Conservation (phyloP, 2,329 filamentous ascomycete species). For the Cladosporium austrohemisphaericum region DNA sequence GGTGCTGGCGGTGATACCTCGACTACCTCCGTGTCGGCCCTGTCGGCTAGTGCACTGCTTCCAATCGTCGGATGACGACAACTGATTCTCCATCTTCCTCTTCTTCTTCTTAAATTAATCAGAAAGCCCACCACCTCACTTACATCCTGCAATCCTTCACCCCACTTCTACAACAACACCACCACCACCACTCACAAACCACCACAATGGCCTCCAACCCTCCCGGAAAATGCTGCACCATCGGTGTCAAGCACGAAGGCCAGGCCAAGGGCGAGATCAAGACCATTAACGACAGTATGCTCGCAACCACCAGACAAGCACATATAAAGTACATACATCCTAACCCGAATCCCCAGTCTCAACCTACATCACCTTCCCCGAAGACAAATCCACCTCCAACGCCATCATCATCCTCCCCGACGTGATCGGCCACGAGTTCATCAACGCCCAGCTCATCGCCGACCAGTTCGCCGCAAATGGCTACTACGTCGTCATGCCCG, state of each 20-base stretch:
- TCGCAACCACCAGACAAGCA: too few species aligned
- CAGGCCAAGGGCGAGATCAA: conserved; percentile 33
- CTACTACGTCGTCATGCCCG: conserved; percentile 65
- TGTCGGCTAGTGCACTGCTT: not conserved
- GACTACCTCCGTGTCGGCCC: too few species aligned
- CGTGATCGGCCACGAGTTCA: conserved; percentile 55
- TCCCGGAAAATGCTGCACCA: conserved; percentile 36
- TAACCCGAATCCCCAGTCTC: conserved; percentile 39
- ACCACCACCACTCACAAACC: not conserved
- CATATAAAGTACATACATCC: too few species aligned
- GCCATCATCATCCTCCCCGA: conserved; percentile 57
- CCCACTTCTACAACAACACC: too few species aligned
- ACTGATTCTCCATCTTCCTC: not conserved
- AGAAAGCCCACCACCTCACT: not conserved
- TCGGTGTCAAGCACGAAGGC: conserved; percentile 38
- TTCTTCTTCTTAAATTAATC: not conserved
- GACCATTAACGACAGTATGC: conserved; percentile 32
- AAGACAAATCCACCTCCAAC: conserved; percentile 50
- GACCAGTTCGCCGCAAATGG: conserved; percentile 72
- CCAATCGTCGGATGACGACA: not conserved
- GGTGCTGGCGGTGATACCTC: too few species aligned
- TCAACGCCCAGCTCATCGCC: conserved; percentile 57
- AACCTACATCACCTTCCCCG: conserved; percentile 54
- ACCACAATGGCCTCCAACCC: conserved; percentile 35
- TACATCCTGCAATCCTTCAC: not conserved